Evolutionary conservation across 306 rosid genomes (phyloP), one percentile per base, ranked within the genome.

Genomic region (Castanea crenata): DNA sequence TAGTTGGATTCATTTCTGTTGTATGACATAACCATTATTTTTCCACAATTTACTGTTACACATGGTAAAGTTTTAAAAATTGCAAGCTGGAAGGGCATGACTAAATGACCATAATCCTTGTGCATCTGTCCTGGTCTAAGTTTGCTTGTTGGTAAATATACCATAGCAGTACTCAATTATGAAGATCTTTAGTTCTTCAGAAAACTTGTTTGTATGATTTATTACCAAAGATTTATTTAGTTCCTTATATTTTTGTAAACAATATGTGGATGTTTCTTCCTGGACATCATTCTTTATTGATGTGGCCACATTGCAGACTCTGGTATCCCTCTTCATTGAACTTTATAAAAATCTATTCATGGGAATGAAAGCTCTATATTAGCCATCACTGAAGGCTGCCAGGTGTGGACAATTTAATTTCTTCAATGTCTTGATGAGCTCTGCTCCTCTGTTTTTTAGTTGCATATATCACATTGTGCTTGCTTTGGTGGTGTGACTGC

Each of bases 381-480:
- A 83, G 96, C 92, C 62, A 82, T 89, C 77, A 83, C 98, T 21
- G 98, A 94, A 91, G 98, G 97, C 68, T 84, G 93, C 87, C 97
- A 94, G 98, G 98, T 89, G 74, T 73, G 25, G 51, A 20, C 52
- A 71, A 75, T 55, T 84, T 32, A 58, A 32, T 41, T 63, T 70
- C 73, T 58, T 31, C 55, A 15, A 29, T 79, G 25, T 79, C 74
- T 58, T 72, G 49, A 72, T 69, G 55, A 73, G 77, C 81, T 80
- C 79, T 75, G 55, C 59, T 16, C 67, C 57, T 83, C 56, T 62
- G 25, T 56, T 58, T 65, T 74, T 61, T 46, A 51, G 55, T 62
- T 74, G 62, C 62, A 29, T 56, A 11, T 78, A 41, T 20, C 78
- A 56, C 27, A 76, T 57, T 29, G 80, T 29, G 80, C 68, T 59